phyloP scores from a whole-genome alignment of 2,329 filamentous ascomycete genomes.

The Fusarium sp. region DNA sequence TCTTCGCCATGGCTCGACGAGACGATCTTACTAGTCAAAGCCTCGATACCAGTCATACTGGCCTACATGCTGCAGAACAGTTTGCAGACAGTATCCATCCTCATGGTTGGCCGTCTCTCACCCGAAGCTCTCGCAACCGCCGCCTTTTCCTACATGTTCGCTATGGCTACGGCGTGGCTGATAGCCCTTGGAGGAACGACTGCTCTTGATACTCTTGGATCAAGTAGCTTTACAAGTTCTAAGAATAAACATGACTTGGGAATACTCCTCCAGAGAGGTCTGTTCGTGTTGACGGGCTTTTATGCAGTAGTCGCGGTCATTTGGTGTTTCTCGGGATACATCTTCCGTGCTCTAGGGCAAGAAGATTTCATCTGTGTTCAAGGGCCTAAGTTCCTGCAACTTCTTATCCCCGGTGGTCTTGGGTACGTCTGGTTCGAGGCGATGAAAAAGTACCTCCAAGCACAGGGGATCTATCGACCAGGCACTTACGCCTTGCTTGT shows the following conservation, averaged over 20 bases:
- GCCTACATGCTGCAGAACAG: slow-evolving; percentile 90
- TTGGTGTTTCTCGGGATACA: slow-evolving; percentile 79
- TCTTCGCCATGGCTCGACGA: slow-evolving; percentile 43
- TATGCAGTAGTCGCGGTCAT: slow-evolving; percentile 79
- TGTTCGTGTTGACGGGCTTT: slow-evolving; percentile 78
- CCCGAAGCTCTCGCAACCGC: slow-evolving; percentile 84
- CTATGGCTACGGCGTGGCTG: slow-evolving; percentile 89
- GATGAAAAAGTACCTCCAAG: slow-evolving; percentile 89
- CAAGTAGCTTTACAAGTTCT: slow-evolving; percentile 84
- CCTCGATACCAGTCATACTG: slow-evolving; percentile 81
- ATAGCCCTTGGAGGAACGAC: slow-evolving; percentile 88
- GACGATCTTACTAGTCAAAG: slow-evolving; percentile 68
- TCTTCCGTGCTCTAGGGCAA: slow-evolving; percentile 82
- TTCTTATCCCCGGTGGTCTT: slow-evolving; percentile 82
- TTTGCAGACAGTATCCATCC: slow-evolving; percentile 83
- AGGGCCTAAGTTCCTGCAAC: slow-evolving; percentile 78
- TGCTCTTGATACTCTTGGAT: slow-evolving; percentile 86
- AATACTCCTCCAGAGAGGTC: slow-evolving; percentile 79
- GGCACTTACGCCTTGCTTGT: slow-evolving; percentile 86
- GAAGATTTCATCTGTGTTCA: slow-evolving; percentile 81
- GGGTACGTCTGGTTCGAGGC: slow-evolving; percentile 91
- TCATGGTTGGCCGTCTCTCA: slow-evolving; percentile 83
- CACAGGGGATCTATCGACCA: slow-evolving; percentile 87
- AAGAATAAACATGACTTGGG: slow-evolving; percentile 83
- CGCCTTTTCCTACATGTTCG: slow-evolving; percentile 94